Conservation (phyloP, 305 asterid genomes). For the Fraxinus latifolia region DNA sequence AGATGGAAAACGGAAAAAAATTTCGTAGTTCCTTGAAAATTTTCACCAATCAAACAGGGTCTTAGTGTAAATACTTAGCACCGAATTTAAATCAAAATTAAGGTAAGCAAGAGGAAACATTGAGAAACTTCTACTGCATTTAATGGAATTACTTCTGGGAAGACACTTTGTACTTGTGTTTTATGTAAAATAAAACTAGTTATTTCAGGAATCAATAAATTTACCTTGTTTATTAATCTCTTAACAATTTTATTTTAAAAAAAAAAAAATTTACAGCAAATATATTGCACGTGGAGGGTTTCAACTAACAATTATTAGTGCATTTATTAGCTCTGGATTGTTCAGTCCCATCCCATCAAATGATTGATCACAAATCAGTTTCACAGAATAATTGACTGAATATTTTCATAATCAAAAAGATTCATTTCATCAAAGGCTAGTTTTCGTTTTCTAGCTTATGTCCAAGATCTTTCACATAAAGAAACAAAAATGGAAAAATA, state of each 20-base stretch:
- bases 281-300: not conserved
- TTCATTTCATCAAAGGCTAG: not conserved
- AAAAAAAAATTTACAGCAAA: not conserved
- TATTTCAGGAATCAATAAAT: not conserved
- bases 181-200: not conserved
- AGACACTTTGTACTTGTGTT: not conserved
- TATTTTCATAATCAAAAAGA: not conserved
- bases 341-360: not conserved
- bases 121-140: not conserved
- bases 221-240: not conserved
- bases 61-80: not conserved
- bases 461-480: not conserved
- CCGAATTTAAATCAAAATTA: not conserved
- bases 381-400: not conserved
- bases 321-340: not conserved
- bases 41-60: too few relatives aligned
- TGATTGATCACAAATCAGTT: not conserved
- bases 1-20: too few relatives aligned
- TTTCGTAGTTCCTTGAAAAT: too few relatives aligned
- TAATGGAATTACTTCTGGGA: not conserved
- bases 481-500: not conserved
- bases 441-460: not conserved
- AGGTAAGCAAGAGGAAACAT: not conserved
- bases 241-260: not conserved
- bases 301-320: not conserved